Evolutionary conservation across 345 rosid species (phyloP).

Genomic region (Boechera stricta): DNA sequence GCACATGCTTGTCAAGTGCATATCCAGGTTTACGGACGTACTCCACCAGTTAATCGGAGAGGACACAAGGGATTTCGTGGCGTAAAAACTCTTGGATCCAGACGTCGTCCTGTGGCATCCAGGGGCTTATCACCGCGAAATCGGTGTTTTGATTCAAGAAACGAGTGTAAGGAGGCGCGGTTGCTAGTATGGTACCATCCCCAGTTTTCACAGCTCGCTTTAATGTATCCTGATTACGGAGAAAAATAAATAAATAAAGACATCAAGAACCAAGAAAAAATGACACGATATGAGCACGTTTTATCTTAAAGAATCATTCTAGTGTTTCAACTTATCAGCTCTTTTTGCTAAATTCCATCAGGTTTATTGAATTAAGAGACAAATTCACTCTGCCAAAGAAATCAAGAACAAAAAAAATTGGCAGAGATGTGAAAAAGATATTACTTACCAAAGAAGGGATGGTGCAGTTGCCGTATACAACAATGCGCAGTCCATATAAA

Average conservation of each 20-base stretch:
- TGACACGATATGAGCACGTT: background rate
- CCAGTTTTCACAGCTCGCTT: slow-evolving; percentile 96
- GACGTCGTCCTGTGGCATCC: slow-evolving; percentile 65
- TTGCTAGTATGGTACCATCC: slow-evolving; percentile 85
- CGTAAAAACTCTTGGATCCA: slow-evolving; percentile 90
- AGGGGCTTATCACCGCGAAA: slow-evolving; percentile 82
- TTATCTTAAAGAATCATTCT: background rate
- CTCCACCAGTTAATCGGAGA: slow-evolving; percentile 89
- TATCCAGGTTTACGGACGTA: slow-evolving; percentile 92
- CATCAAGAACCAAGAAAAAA: slow-evolving; percentile 5
- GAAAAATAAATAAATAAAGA: background rate
- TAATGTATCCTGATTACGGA: slow-evolving; percentile 72
- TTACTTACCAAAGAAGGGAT: slow-evolving; percentile 84
- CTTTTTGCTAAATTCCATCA: background rate
- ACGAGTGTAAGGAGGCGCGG: slow-evolving; percentile 93
- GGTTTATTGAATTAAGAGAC: background rate
- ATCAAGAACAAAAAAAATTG: slow-evolving; percentile 3
- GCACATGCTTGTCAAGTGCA: slow-evolving; percentile 79
- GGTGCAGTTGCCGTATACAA: slow-evolving; percentile 88
- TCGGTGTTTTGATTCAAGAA: slow-evolving; percentile 72
- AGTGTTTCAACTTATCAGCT: slow-evolving; percentile 5
- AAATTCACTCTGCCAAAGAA: background rate
- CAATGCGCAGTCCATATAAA: slow-evolving; percentile 71
- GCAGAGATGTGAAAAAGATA: slow-evolving; percentile 6
- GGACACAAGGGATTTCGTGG: slow-evolving; percentile 84